These are phyloP conservation scores for Rhynchosporium agropyri DNA, from an alignment of 2,329 filamentous ascomycete species.

Conservation along the genomic window DNA sequence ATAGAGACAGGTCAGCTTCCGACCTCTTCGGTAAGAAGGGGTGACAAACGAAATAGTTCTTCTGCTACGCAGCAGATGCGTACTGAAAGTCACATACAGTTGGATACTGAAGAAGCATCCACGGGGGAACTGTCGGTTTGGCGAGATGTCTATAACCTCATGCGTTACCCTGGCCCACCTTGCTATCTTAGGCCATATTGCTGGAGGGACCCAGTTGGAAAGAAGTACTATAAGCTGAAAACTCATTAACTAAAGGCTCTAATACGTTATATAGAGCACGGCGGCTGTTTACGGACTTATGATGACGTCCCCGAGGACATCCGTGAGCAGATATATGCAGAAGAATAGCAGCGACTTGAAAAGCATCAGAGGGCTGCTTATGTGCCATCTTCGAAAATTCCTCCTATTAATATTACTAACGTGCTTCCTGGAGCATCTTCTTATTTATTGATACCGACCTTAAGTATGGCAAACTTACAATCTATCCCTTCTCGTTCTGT, in stretches of 20 bases:
- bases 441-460: not conserved
- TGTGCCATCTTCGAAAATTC: not conserved
- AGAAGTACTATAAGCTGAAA: constrained; percentile 27
- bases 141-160: constrained; percentile 20
- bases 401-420: constrained; percentile 21
- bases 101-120: constrained; percentile 19
- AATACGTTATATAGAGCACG: constrained; percentile 18
- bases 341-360: constrained; percentile 25
- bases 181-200: constrained; percentile 25
- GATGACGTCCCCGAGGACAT: constrained; percentile 23
- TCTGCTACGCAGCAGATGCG: constrained; percentile 1
- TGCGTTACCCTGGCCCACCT: constrained; percentile 19
- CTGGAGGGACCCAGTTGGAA: constrained; percentile 19
- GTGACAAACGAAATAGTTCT: not conserved
- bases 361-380: constrained; percentile 11
- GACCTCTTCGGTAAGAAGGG: not conserved
- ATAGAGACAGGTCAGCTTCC: not conserved
- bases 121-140: constrained; percentile 14
- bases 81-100: constrained; percentile 8
- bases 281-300: constrained; percentile 20
- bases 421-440: constrained; percentile 6
- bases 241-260: constrained; percentile 22
- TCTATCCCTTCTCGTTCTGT: not conserved
- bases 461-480: not conserved
- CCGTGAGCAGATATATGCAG: constrained; percentile 25